Base-by-base conservation (phyloP, 2,329 filamentous ascomycete species). In the Pseudonectria buxi region DNA sequence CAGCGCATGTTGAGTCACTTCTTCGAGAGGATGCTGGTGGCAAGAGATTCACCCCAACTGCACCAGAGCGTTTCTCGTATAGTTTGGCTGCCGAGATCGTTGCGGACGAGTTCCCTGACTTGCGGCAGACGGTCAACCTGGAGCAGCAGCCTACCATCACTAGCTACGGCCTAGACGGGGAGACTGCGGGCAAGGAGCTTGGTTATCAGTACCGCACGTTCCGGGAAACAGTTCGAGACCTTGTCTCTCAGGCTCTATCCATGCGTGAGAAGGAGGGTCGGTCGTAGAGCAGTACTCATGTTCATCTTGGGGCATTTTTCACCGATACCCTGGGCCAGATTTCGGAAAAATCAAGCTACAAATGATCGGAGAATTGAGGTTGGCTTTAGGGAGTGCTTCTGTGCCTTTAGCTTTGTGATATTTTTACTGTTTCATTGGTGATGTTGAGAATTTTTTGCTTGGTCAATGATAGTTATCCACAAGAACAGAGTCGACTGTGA, bases 61-160 rank as follows among this genome's bases (percentile, higher is more conserved):
- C 63, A 0, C 58, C 63, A 0, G 64, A 72, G 42, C 53, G 56
- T 5, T 74, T 72, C 36, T 65, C 65, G 0, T 72, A 71, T 43
- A 62, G 55, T 0, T 37, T 65, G 10, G 69, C 65, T 1, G 63
- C 65, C 1, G 50, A 61, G 10, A 63, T 72, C 22, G 63, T 72
- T 18, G 45, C 43, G 1, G 56, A 60, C 3, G 51, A 56, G 16
- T 71, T 73, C 42, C 44, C 52, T 1, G 61, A 60, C 54, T 53
- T 61, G 1, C 55, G 47, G 27, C 50, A 29, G 0, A 45, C 26
- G 2, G 58, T 67, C 1, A 46, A 51, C 3, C 37, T 44, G 16
- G 62, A 62, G 30, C 55, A 62, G 6, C 55, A 62, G 37, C 32
- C 37, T 14, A 52, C 62, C 7, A 59, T 65, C 32, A 53, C 57